These are phyloP conservation scores for Herpetomonas samuelpessoai DNA, from an alignment of 208 protist species.

Conservation along the genomic window DNA sequence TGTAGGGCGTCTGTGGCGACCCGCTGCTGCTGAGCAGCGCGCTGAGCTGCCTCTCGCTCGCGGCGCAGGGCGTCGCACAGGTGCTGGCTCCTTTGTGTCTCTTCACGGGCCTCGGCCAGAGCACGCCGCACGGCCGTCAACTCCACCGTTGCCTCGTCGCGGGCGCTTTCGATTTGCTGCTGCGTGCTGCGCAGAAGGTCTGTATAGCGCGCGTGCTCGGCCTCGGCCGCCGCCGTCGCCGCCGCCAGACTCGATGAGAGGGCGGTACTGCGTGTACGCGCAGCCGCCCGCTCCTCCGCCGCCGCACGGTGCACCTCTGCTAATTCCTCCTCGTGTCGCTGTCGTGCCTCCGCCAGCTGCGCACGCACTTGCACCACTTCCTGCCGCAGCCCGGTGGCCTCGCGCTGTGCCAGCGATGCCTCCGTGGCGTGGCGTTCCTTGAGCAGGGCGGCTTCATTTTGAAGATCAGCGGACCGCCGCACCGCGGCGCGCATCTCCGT, in stretches of 20 bases:
- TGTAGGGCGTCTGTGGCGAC: slow-evolving; percentile 14
- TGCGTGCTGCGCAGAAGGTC: slow-evolving; percentile 37
- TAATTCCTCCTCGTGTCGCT: slow-evolving; percentile 32
- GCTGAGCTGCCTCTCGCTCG: slow-evolving; percentile 23
- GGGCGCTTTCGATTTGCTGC: slow-evolving; percentile 33
- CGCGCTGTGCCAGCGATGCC: slow-evolving; percentile 36
- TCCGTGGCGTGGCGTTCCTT: slow-evolving; percentile 63
- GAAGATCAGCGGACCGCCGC: slow-evolving; percentile 59
- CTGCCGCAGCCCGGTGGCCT: slow-evolving; percentile 30
- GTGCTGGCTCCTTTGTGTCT: slow-evolving; percentile 35
- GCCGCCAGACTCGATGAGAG: slow-evolving; percentile 27
- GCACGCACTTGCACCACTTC: slow-evolving; percentile 25
- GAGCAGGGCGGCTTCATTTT: slow-evolving; percentile 66
- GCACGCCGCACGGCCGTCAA: slow-evolving; percentile 45
- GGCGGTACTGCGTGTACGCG: slow-evolving; percentile 28
- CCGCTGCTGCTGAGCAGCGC: slow-evolving; percentile 14
- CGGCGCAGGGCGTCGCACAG: slow-evolving; percentile 27
- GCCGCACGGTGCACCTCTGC: slow-evolving; percentile 20
- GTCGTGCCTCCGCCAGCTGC: slow-evolving; percentile 20
- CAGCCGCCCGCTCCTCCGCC: slow-evolving; percentile 26
- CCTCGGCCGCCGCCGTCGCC: slow-evolving; percentile 14
- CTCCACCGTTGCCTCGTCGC: slow-evolving; percentile 41
- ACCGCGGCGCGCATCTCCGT: slow-evolving; percentile 61
- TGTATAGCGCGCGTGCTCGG: slow-evolving; percentile 24
- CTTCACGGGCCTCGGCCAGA: slow-evolving; percentile 32